These are phyloP conservation scores for Phanerochaete sordida DNA, from an alignment of 768 basidiomycete genomes.

Conservation along the genomic window DNA sequence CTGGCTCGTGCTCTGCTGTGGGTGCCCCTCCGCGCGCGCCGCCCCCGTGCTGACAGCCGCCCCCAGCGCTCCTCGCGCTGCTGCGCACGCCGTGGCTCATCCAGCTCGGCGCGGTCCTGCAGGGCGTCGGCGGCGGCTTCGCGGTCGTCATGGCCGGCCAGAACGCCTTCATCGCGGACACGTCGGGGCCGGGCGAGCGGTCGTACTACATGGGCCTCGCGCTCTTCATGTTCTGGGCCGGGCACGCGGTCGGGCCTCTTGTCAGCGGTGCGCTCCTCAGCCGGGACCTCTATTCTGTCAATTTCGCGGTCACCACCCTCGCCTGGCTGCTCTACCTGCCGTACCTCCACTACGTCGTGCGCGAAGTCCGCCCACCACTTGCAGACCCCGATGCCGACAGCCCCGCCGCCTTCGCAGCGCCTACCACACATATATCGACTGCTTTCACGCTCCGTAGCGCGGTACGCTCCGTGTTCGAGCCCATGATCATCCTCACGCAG, in stretches of 20 bases:
- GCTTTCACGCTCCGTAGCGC: no score
- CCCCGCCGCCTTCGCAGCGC: not conserved
- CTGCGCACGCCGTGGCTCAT: not conserved
- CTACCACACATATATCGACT: no score
- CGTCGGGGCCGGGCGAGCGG: not conserved
- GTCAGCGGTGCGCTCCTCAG: not conserved
- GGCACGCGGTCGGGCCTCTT: not conserved
- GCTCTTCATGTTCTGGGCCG: conserved; percentile 1
- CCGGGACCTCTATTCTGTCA: not conserved
- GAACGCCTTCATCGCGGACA: conserved; percentile 1
- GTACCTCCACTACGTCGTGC: not conserved
- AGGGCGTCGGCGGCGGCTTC: conserved; percentile 3
- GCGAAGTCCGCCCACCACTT: not conserved
- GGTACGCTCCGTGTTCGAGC: not conserved
- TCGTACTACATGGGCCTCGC: conserved; percentile 1
- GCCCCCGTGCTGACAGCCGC: not conserved
- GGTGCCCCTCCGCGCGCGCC: not conserved
- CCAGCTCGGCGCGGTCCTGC: not conserved
- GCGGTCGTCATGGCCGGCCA: not conserved
- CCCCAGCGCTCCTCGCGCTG: not conserved
- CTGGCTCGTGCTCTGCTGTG: conserved; percentile 3
- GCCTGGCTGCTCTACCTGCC: not conserved
- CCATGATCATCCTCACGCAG: not conserved
- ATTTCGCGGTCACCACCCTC: not conserved
- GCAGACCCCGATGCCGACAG: not conserved